These are phyloP conservation scores for Wolfiporia cocos DNA, from an alignment of 1,284 basidiomycete species.

Conservation along the genomic window DNA sequence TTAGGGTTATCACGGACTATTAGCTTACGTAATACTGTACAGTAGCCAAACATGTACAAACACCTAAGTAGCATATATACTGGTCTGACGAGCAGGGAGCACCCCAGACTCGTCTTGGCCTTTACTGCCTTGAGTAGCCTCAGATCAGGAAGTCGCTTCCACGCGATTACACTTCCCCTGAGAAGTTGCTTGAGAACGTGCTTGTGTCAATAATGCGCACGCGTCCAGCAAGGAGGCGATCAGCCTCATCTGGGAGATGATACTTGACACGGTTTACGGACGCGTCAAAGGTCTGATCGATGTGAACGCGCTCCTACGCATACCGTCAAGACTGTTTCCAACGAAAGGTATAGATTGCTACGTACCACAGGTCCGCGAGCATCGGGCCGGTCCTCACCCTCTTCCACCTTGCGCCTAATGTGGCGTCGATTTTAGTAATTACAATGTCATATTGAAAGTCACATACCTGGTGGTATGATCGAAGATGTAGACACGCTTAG, in stretches of 20 bases:
- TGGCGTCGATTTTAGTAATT: background rate
- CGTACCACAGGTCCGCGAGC: background rate
- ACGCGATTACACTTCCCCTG: too few species aligned
- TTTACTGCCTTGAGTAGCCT: too few species aligned
- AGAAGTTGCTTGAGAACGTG: too few species aligned
- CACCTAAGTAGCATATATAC: too few species aligned
- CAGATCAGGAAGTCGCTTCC: too few species aligned
- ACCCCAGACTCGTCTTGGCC: too few species aligned
- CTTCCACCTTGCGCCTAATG: constrained; percentile 13
- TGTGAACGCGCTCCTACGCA: constrained; percentile 33
- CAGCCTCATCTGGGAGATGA: constrained; percentile 41
- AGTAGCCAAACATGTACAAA: too few species aligned
- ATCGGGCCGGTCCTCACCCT: background rate
- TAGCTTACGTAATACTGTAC: too few species aligned
- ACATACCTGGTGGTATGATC: constrained; percentile 39
- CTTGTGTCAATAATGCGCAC: constrained; percentile 48
- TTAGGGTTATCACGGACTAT: too few species aligned
- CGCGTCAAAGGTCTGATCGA: constrained; percentile 49
- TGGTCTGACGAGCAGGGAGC: too few species aligned
- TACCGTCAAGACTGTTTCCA: constrained; percentile 6
- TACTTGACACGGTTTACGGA: constrained; percentile 43
- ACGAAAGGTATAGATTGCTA: background rate
- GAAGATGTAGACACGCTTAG: constrained; percentile 36
- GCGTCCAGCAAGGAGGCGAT: constrained; percentile 37
- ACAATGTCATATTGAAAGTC: background rate